Percentiles rank a stretch among this genome's conserved stretches.
phyloP scores from a whole-genome alignment of 1,139 yeast genomes.

The Yamadazyma atlantica region DNA sequence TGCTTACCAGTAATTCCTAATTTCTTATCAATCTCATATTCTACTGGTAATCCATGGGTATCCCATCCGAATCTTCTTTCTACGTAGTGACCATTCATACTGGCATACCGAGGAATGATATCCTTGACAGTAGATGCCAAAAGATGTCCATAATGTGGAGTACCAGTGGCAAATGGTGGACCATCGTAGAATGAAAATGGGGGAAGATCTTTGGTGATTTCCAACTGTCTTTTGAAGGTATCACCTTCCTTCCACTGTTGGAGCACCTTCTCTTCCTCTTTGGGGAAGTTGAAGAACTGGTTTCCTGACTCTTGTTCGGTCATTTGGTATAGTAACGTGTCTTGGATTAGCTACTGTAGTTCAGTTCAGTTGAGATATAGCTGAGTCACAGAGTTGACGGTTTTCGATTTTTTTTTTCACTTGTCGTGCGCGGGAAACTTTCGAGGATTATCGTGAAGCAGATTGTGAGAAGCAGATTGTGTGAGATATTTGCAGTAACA shows the following conservation, averaged over 20 bases:
- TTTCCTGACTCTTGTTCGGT: conserved; percentile 28
- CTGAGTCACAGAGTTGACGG: background rate
- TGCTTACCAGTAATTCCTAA: conserved; percentile 90
- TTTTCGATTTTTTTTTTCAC: background rate
- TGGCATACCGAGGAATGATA: conserved; percentile 95
- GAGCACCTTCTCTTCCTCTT: conserved; percentile 81
- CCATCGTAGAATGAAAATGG: conserved; percentile 96
- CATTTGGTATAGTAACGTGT: conserved; percentile 23
- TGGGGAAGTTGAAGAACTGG: conserved; percentile 65
- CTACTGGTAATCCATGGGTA: conserved; percentile 98
- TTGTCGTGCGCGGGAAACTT: too few species aligned
- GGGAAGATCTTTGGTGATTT: conserved; percentile 81
- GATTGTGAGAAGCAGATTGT: too few species aligned
- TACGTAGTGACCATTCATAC: conserved; percentile 95
- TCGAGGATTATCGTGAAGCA: too few species aligned
- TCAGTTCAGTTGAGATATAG: background rate
- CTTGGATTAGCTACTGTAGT: too few species aligned
- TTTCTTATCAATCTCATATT: conserved; percentile 97
- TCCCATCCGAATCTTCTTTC: conserved; percentile 99
- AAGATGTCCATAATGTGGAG: conserved; percentile 98
- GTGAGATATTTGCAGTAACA: too few species aligned
- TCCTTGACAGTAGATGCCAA: conserved; percentile 96
- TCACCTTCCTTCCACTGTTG: conserved; percentile 84
- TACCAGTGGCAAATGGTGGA: conserved; percentile 99
- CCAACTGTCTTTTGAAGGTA: conserved; percentile 86